phyloP scores from a whole-genome alignment of 1,284 basidiomycete genomes.

The Sparassis latifolia region DNA sequence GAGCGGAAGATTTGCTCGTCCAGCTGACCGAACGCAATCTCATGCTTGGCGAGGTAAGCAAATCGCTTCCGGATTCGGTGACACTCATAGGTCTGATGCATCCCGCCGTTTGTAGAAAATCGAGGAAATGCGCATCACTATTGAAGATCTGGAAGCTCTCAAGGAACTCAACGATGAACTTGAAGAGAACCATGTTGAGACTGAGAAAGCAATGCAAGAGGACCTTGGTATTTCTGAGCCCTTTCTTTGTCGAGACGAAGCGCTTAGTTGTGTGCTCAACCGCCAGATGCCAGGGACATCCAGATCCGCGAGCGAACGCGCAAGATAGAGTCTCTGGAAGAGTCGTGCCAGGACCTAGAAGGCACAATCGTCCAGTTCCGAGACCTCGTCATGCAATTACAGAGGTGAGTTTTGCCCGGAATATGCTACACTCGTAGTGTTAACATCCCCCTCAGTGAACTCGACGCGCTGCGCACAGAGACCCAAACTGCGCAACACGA shows the following conservation, averaged over 20 bases:
- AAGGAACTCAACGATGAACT: conserved; percentile 96
- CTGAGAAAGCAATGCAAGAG: conserved; percentile 87
- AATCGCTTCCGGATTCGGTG: not conserved
- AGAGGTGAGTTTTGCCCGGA: conserved; percentile 46
- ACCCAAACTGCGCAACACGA: conserved; percentile 81
- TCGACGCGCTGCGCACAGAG: conserved; percentile 74
- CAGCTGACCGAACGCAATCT: conserved; percentile 94
- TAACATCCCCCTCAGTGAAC: conserved; percentile 50
- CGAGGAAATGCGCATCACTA: conserved; percentile 91
- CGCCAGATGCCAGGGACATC: conserved; percentile 62
- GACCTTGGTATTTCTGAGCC: conserved; percentile 62
- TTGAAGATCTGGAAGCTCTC: conserved; percentile 93
- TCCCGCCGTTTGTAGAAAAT: conserved; percentile 60
- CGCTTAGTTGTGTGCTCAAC: not conserved
- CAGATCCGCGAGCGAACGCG: conserved; percentile 63
- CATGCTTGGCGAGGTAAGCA: conserved; percentile 74
- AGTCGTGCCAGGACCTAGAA: conserved; percentile 79
- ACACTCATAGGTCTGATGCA: not conserved
- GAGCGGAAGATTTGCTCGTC: conserved; percentile 94
- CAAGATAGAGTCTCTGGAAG: conserved; percentile 67
- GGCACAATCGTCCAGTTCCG: conserved; percentile 86
- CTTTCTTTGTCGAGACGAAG: not conserved
- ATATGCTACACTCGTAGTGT: not conserved
- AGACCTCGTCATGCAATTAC: conserved; percentile 79
- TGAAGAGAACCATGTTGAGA: conserved; percentile 94